These are phyloP conservation scores for Daucus carota DNA, from an alignment of 129 eudicot genomes.

Conservation along the genomic window DNA sequence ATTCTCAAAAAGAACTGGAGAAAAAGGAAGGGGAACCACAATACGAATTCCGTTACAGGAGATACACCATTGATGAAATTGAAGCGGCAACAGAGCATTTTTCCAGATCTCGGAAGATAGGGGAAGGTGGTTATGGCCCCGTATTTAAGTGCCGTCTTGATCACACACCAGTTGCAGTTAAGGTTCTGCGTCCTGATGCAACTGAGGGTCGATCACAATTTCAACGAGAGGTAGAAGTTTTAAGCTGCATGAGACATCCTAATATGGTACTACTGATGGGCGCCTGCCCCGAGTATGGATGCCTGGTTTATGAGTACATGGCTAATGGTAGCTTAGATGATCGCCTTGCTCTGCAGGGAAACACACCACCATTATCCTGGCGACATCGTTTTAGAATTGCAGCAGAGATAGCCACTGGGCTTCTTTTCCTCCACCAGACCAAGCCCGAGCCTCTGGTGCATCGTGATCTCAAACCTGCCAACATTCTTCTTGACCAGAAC, in stretches of 20 bases:
- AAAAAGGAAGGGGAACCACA: conserved; percentile 7
- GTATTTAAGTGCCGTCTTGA: conserved; percentile 62
- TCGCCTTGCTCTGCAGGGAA: conserved; percentile 37
- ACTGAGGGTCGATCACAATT: conserved; percentile 74
- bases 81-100: conserved; percentile 65
- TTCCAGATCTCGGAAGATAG: conserved; percentile 43
- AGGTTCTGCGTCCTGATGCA: conserved; percentile 73
- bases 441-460: conserved; percentile 81
- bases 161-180: conserved; percentile 59
- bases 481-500: conserved; percentile 63
- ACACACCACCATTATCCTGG: conserved; percentile 60
- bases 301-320: conserved; percentile 68
- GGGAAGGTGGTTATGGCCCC: conserved; percentile 94
- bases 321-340: conserved; percentile 75
- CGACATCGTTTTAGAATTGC: conserved; percentile 61
- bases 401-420: conserved; percentile 56
- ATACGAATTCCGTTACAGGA: conserved; percentile 34
- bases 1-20: conserved; percentile 24
- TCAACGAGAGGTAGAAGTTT: conserved; percentile 68
- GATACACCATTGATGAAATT: conserved; percentile 61
- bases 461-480: conserved; percentile 74
- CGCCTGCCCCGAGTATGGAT: conserved; percentile 84
- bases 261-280: conserved; percentile 76
- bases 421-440: conserved; percentile 61
- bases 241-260: conserved; percentile 63